These are phyloP conservation scores for Aspergillus steynii DNA, from an alignment of 495 filamentous ascomycete species.

Conservation along the genomic window DNA sequence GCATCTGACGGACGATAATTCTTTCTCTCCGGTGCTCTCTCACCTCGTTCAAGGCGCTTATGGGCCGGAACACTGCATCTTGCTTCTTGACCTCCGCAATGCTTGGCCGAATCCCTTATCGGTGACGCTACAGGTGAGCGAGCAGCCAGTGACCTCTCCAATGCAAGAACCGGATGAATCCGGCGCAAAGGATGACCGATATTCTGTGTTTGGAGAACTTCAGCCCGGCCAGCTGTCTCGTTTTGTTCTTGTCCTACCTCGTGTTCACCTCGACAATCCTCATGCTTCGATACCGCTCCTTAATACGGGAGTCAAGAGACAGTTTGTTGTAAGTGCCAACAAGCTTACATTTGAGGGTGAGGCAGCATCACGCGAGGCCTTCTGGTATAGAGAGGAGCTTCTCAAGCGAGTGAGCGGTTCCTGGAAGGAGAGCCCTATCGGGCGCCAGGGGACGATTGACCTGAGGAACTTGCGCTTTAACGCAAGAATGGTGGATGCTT, in stretches of 20 bases:
- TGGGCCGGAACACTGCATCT: conserved; percentile 69
- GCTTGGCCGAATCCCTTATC: conserved; percentile 77
- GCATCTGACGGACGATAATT: conserved; percentile 27
- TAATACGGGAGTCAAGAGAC: conserved; percentile 69
- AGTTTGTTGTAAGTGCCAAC: conserved; percentile 83
- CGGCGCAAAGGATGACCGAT: conserved; percentile 27
- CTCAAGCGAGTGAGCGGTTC: conserved; percentile 67
- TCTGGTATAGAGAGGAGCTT: conserved; percentile 89
- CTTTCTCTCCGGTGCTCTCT: conserved; percentile 42
- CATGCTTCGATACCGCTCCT: conserved; percentile 76
- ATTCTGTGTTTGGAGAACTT: conserved; percentile 59
- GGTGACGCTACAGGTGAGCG: conserved; percentile 53
- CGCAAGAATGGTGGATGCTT: conserved; percentile 77
- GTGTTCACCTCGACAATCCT: conserved; percentile 74
- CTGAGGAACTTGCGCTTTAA: conserved; percentile 71
- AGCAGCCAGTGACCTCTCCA: conserved; percentile 23
- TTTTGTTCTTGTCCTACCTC: conserved; percentile 72
- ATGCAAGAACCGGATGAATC: conserved; percentile 1
- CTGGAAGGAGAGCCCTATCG: conserved; percentile 65
- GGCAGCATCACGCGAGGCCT: conserved; percentile 74
- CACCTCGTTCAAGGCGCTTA: conserved; percentile 40
- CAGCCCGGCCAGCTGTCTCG: conserved; percentile 78
- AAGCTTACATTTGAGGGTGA: conserved; percentile 79
- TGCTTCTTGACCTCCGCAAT: conserved; percentile 84
- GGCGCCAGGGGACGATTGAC: conserved; percentile 69